Percentiles rank a stretch among this genome's conserved stretches.
Evolutionary conservation across 2,329 filamentous ascomycete species (phyloP).

Genomic region (Biscogniauxia marginata): DNA sequence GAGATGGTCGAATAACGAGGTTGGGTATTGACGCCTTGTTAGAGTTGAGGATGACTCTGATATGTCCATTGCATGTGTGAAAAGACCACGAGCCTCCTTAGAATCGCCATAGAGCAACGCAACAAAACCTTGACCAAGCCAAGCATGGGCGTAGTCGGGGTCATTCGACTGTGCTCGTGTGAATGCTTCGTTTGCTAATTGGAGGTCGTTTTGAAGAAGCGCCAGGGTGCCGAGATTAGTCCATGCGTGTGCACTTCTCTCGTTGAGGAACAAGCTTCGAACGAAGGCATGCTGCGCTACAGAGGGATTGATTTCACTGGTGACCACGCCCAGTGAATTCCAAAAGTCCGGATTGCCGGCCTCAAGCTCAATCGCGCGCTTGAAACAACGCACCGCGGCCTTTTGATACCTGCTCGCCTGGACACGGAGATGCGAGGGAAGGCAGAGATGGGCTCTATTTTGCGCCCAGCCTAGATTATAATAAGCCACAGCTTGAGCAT

Average conservation of each 20-base stretch:
- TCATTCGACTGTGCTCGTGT: conserved; percentile 90
- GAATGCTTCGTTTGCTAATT: conserved; percentile 88
- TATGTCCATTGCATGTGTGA: conserved; percentile 93
- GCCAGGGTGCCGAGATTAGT: conserved; percentile 88
- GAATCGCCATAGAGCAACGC: conserved; percentile 73
- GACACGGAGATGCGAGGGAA: conserved; percentile 52
- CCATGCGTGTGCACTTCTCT: conserved; percentile 82
- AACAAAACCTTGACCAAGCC: conserved; percentile 89
- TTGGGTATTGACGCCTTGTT: conserved; percentile 74
- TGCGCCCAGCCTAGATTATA: conserved; percentile 98
- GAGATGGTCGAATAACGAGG: conserved; percentile 80
- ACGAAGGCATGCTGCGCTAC: conserved; percentile 94
- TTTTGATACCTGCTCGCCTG: conserved; percentile 69
- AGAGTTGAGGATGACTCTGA: conserved; percentile 72
- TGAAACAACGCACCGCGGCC: conserved; percentile 86
- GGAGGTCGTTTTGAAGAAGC: conserved; percentile 75
- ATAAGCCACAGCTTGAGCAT: conserved; percentile 93
- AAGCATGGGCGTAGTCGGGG: conserved; percentile 88
- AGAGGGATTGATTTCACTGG: conserved; percentile 78
- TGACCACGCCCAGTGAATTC: conserved; percentile 92
- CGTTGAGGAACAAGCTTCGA: conserved; percentile 87
- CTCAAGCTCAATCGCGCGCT: conserved; percentile 91
- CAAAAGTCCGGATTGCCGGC: conserved; percentile 94
- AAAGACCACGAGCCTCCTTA: conserved; percentile 78
- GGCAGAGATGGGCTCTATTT: conserved; percentile 71